A percentile compares a stretch with the other conserved stretches of the same genome.
These are phyloP conservation scores for Aureobasidium sp. DNA, from an alignment of 2,329 filamentous ascomycete species.

Conservation along the genomic window DNA sequence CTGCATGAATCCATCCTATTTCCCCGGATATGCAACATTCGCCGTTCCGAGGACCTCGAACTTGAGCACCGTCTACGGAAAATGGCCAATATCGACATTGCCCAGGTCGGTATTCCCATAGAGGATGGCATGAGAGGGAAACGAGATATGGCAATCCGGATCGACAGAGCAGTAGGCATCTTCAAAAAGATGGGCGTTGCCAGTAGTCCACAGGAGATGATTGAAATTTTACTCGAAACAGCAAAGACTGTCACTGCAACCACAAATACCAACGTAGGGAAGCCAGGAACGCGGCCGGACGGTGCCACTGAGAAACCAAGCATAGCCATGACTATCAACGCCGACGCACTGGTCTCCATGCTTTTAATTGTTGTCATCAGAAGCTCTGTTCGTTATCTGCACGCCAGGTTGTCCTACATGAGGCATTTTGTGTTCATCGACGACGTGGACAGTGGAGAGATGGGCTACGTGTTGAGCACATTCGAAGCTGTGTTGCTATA, in stretches of 20 bases:
- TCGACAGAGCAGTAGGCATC: conserved; percentile 74
- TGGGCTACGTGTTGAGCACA: conserved; percentile 92
- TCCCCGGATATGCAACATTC: conserved; percentile 69
- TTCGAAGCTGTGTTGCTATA: conserved; percentile 92
- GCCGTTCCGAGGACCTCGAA: conserved; percentile 75
- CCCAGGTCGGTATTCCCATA: conserved; percentile 83
- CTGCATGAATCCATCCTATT: conserved; percentile 81
- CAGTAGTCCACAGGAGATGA: conserved; percentile 80
- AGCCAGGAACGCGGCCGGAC: conserved; percentile 28
- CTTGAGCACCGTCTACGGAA: conserved; percentile 84
- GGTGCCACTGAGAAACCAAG: conserved; percentile 44
- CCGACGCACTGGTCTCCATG: conserved; percentile 87
- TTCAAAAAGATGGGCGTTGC: conserved; percentile 79
- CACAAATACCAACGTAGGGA: conserved; percentile 27
- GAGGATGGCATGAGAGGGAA: conserved; percentile 73
- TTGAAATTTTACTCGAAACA: conserved; percentile 69
- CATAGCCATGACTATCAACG: conserved; percentile 62
- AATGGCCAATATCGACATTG: conserved; percentile 91
- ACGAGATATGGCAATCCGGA: conserved; percentile 67
- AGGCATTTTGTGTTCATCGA: conserved; percentile 97
- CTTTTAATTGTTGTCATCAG: conserved; percentile 88
- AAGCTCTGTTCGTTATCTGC: conserved; percentile 77
- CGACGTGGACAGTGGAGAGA: conserved; percentile 91
- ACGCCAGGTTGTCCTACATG: conserved; percentile 88
- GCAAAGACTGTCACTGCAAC: conserved; percentile 72